These are phyloP conservation scores for Atalantia buxifolia DNA, from an alignment of 345 rosid genomes.

Conservation along the genomic window DNA sequence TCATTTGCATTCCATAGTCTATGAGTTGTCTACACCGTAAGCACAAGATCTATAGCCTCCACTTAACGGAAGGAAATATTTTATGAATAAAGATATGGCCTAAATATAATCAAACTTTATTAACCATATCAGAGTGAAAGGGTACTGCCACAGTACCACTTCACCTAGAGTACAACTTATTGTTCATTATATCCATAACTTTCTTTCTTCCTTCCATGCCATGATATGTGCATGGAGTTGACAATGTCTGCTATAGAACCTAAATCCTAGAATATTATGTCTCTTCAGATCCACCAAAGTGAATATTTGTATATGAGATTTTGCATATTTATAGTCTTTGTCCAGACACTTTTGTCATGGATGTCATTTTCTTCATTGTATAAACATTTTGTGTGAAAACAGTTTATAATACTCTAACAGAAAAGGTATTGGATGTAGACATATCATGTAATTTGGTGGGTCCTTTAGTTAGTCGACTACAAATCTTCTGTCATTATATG, in stretches of 20 bases:
- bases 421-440: constrained; percentile 4
- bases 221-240: background rate
- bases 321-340: background rate
- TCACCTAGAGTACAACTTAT: background rate
- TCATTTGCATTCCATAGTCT: background rate
- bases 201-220: background rate
- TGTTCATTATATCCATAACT: background rate
- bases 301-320: background rate
- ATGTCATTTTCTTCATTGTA: background rate
- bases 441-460: constrained; percentile 13
- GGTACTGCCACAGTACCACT: background rate
- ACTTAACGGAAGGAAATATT: background rate
- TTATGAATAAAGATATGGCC: background rate
- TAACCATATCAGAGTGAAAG: background rate
- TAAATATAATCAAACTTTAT: background rate
- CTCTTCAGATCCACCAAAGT: background rate
- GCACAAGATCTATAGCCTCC: background rate
- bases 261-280: background rate
- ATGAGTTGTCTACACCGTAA: background rate
- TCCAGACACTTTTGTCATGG: background rate
- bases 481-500: background rate
- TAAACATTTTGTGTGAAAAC: constrained; percentile 6
- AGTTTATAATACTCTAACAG: constrained; percentile 1
- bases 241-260: background rate
- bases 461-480: background rate